Conservation (phyloP, 768 basidiomycete genomes). For the Pulveroboletus sp. region DNA sequence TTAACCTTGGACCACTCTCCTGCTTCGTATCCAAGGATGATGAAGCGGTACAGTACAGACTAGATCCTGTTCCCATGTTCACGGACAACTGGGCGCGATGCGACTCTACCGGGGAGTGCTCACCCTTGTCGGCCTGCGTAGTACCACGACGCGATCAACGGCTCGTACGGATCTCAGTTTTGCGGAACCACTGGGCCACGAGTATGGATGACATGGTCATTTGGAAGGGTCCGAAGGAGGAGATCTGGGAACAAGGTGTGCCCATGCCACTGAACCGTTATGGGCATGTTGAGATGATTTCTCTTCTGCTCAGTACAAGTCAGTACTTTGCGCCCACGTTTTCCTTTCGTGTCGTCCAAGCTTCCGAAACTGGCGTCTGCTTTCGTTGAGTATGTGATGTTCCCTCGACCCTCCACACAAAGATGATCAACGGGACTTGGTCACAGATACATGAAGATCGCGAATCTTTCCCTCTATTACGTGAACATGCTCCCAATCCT, state of each 20-base stretch:
- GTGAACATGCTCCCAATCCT: slow-evolving; percentile 80
- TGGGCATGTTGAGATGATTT: background rate
- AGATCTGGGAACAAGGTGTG: slow-evolving; percentile 66
- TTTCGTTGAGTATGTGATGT: slow-evolving; percentile 54
- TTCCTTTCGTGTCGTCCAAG: slow-evolving; percentile 11
- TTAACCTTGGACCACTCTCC: slow-evolving; percentile 15
- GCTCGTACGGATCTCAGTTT: slow-evolving; percentile 54
- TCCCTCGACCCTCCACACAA: background rate
- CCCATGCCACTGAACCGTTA: background rate
- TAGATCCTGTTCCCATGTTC: slow-evolving; percentile 56
- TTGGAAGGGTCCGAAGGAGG: slow-evolving; percentile 67
- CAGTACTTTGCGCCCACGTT: slow-evolving; percentile 41
- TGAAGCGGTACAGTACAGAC: slow-evolving; percentile 39
- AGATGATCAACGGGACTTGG: background rate
- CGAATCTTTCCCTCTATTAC: slow-evolving; percentile 74
- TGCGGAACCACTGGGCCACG: background rate
- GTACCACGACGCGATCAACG: slow-evolving; percentile 45
- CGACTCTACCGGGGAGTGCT: slow-evolving; percentile 33
- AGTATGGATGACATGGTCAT: slow-evolving; percentile 43
- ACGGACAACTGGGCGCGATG: slow-evolving; percentile 39
- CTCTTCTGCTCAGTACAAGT: slow-evolving; percentile 44
- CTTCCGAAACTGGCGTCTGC: slow-evolving; percentile 27
- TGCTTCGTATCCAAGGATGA: slow-evolving; percentile 44
- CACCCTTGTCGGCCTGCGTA: slow-evolving; percentile 45
- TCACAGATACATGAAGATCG: slow-evolving; percentile 55